Conservation (phyloP, 208 protist species). For the Leishmania braziliensis region DNA sequence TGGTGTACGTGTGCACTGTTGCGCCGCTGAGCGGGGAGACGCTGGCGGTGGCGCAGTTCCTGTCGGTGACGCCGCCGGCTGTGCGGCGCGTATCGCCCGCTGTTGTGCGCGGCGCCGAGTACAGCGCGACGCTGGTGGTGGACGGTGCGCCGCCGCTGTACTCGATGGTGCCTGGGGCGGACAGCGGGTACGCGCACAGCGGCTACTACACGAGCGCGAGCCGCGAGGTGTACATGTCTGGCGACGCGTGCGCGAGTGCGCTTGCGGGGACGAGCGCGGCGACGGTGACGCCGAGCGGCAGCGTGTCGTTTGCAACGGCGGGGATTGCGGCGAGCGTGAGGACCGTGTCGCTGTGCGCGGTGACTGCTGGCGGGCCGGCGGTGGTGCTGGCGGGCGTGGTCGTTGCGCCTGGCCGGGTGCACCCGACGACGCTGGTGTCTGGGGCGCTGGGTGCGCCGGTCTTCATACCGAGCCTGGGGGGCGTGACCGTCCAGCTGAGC, state of each 20-base stretch:
- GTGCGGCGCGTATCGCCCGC: conserved; percentile 41
- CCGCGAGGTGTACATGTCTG: conserved; percentile 59
- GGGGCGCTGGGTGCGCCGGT: conserved; percentile 34
- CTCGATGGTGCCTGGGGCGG: conserved; percentile 53
- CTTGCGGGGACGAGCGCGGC: conserved; percentile 30
- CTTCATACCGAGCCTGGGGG: conserved; percentile 51
- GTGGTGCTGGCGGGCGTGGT: conserved; percentile 19
- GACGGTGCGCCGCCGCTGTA: conserved; percentile 39
- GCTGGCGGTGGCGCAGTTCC: conserved; percentile 40
- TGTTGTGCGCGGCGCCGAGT: conserved; percentile 46
- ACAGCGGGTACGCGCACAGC: conserved; percentile 37
- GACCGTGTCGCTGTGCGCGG: conserved; percentile 42
- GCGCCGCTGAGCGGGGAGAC: conserved; percentile 14
- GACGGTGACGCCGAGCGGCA: conserved; percentile 18
- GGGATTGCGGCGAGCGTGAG: conserved; percentile 24
- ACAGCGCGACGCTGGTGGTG: conserved; percentile 47
- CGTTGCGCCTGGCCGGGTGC: conserved; percentile 41
- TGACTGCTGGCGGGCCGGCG: conserved; percentile 40
- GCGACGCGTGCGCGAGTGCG: conserved; percentile 30
- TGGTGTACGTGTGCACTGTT: conserved; percentile 61
- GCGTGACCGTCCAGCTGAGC: conserved; percentile 50
- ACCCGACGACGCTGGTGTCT: conserved; percentile 53
- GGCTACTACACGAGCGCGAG: conserved; percentile 36
- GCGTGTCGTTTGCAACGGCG: conserved; percentile 31
- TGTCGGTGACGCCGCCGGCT: conserved; percentile 54